These are phyloP conservation scores for Westerdykella ornata DNA, from an alignment of 2,329 filamentous ascomycete genomes.

Conservation along the genomic window DNA sequence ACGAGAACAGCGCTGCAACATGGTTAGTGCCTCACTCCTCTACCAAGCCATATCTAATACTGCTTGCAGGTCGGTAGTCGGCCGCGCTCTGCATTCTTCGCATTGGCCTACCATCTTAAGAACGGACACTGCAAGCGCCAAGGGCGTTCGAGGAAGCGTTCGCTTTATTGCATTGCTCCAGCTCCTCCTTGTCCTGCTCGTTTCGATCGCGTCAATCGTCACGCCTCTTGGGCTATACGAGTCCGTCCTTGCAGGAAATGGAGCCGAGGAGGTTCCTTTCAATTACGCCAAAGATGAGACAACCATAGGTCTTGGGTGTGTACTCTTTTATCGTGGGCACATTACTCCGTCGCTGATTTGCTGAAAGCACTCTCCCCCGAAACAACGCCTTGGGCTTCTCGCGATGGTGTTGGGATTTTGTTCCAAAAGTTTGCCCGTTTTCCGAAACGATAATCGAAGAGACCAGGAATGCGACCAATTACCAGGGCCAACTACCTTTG, in stretches of 20 bases:
- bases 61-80: constrained; percentile 36
- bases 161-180: constrained; percentile 20
- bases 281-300: constrained; percentile 35
- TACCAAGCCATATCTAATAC: constrained; percentile 27
- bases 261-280: constrained; percentile 24
- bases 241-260: constrained; percentile 16
- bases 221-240: constrained; percentile 45
- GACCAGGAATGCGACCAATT: constrained; percentile 15
- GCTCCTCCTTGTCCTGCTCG: constrained; percentile 27
- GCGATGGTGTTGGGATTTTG: constrained; percentile 29
- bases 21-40: constrained; percentile 14
- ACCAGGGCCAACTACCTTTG: constrained; percentile 11
- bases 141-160: constrained; percentile 31
- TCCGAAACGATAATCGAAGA: constrained; percentile 6
- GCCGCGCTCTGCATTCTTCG: constrained; percentile 35
- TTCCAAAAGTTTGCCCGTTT: constrained; percentile 19
- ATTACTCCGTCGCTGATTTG: background rate
- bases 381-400: constrained; percentile 30
- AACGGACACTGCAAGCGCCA: constrained; percentile 31
- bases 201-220: constrained; percentile 40
- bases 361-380: constrained; percentile 7
- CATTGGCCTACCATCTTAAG: constrained; percentile 40
- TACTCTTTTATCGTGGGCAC: background rate
- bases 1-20: constrained; percentile 11
- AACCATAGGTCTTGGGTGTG: constrained; percentile 25